Evolutionary conservation across 495 filamentous ascomycete genomes (phyloP), one percentile per base, ranked within the genome.

Genomic region (Trichoderma parareesei): DNA sequence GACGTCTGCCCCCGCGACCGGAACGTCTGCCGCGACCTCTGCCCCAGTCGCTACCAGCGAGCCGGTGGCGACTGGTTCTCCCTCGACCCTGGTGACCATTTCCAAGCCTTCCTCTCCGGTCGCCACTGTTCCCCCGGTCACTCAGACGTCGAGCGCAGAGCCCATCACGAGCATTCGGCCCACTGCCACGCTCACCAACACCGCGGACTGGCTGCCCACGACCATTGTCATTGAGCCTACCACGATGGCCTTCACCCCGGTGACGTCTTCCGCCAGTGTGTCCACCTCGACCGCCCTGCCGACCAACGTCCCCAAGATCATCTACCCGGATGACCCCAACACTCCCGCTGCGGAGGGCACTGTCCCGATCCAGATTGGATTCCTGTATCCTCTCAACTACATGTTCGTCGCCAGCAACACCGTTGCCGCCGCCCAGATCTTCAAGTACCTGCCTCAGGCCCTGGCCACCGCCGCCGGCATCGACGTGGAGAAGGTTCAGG

Each of bases 351-450:
- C 93, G 2, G 71, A 76, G 2, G 89, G 89, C 69, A 84, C 83
- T 1, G 73, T 66, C 20, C 72, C 92, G 67, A 86, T 97, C 67
- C 91, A 97, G 70, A 80, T 98, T 65, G 95, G 91, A 13, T 96
- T 97, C 81, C 77, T 84, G 37, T 86, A 86, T 69, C 78, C 81
- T 5, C 83, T 95, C 66, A 92, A 95, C 71, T 98, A 94, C 74
- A 74, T 77, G 6, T 96, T 93, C 71, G 90, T 98, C 38, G 89
- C 88, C 33, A 76, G 75, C 2, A 85, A 86, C 42, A 73, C 82
- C 14, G 77, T 88, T 66, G 88, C 92, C 33, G 88, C 90, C 10
- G 85, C 85, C 35, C 95, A 98, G 76, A 92, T 98, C 71, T 97
- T 97, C 81, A 70, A 85, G 41, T 90, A 85, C 66, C 80, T 97